Evolutionary conservation across 495 filamentous ascomycete species (phyloP).

Genomic region (Hamigera avellanea): DNA sequence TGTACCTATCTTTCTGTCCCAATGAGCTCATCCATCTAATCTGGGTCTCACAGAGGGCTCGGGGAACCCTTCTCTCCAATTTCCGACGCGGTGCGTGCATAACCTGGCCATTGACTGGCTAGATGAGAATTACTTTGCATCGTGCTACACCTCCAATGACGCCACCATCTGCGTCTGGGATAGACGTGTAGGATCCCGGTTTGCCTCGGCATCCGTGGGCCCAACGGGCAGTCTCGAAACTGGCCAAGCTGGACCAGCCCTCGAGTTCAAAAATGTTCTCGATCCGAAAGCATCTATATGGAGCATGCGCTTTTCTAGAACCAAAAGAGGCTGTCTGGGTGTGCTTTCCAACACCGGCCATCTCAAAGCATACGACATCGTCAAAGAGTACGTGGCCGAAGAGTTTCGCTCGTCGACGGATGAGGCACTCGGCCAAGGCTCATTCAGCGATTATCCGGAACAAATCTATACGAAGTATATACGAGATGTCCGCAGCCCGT

Average conservation of each 20-base stretch:
- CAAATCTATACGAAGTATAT: conserved; percentile 37
- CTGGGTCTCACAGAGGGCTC: conserved; percentile 26
- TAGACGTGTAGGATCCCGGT: conserved; percentile 51
- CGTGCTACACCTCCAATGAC: conserved; percentile 60
- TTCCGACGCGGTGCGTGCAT: conserved; percentile 74
- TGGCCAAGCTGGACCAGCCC: conserved; percentile 36
- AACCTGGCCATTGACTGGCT: conserved; percentile 82
- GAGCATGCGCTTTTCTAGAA: conserved; percentile 69
- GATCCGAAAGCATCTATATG: conserved; percentile 51
- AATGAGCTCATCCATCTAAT: too few species aligned
- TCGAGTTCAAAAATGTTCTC: conserved; percentile 58
- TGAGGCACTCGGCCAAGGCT: conserved; percentile 28
- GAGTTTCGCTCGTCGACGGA: conserved; percentile 29
- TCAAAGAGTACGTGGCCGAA: conserved; percentile 42
- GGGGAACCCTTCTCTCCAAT: conserved; percentile 46
- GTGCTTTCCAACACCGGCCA: conserved; percentile 70
- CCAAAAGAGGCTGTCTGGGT: conserved; percentile 60
- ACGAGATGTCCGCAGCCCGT: conserved; percentile 34
- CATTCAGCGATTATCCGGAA: conserved; percentile 27
- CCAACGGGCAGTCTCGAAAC: conserved; percentile 20
- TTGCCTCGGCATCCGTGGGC: conserved; percentile 26
- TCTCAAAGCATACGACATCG: conserved; percentile 60
- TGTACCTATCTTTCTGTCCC: too few species aligned
- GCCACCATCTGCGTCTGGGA: conserved; percentile 80
- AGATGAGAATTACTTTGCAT: conserved; percentile 91